Evolutionary conservation across 2,329 filamentous ascomycete genomes (phyloP), one percentile per base, ranked within the genome.

Genomic region (Epichloe festucae): DNA sequence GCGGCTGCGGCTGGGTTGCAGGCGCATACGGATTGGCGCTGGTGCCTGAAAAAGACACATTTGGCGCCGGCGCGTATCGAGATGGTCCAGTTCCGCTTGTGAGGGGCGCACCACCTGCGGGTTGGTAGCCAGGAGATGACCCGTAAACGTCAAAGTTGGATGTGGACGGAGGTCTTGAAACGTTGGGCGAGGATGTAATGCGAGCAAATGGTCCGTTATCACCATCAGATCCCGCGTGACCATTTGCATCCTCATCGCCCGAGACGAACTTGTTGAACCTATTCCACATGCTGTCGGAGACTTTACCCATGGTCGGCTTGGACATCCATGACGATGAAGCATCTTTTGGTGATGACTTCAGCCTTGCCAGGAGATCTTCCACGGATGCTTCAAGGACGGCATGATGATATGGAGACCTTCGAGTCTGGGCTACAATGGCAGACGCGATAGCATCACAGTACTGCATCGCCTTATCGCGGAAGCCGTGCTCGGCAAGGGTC

Each of bases 211-310:
- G 89, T 0, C 89, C 88, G 49, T 77, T 67, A 54, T 87, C 85
- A 36, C 66, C 73, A 44, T 79, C 80, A 50, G 76, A 76, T 0
- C 78, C 80, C 10, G 74, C 74, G 36, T 75, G 74, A 49, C 89
- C 85, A 53, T 79, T 81, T 53, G 94, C 89, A 53, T 95, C 89
- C 51, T 97, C 91, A 54, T 96, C 91, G 14, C 93, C 94, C 49
- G 87, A 83, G 54, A 98, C 89, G 63, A 98, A 98, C 62, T 89
- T 96, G 69, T 90, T 97, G 70, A 99, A 96, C 53, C 86, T 89
- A 57, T 83, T 89, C 78, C 89, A 90, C 64, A 97, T 81, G 36
- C 86, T 89, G 55, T 86, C 89, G 2, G 90, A 93, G 0, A 97
- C 89, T 68, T 94, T 95, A 67, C 94, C 90, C 79, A 97, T 94